phyloP scores from a whole-genome alignment of 495 filamentous ascomycete genomes.

The Copromyces sp. region DNA sequence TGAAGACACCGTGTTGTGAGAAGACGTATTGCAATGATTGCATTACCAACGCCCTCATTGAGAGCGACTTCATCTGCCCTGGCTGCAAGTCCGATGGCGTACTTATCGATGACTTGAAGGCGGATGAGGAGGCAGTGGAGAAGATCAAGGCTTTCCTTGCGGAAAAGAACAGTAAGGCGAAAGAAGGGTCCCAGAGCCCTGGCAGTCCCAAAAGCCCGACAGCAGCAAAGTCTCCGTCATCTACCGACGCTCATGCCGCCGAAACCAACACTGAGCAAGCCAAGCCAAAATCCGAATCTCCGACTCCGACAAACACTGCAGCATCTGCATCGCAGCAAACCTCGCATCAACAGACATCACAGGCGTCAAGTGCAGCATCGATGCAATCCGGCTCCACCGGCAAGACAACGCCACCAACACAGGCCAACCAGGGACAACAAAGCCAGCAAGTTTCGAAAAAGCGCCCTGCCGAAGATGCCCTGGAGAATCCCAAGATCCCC shows the following conservation, averaged over 20 bases:
- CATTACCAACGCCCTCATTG: conserved; percentile 94
- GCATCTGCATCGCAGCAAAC: conserved; percentile 13
- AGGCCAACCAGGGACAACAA: conserved; percentile 4
- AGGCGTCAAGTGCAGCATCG: background rate
- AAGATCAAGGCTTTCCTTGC: conserved; percentile 74
- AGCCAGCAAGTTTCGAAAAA: conserved; percentile 48
- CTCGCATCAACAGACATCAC: conserved; percentile 7
- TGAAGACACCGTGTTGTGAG: conserved; percentile 95
- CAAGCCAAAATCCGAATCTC: conserved; percentile 28
- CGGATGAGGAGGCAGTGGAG: conserved; percentile 63
- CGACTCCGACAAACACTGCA: conserved; percentile 16
- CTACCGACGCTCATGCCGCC: conserved; percentile 10
- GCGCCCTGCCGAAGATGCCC: conserved; percentile 65
- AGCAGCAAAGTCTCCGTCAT: conserved; percentile 20
- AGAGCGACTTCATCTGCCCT: conserved; percentile 94
- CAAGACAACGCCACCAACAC: conserved; percentile 2
- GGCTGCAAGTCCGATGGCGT: conserved; percentile 83
- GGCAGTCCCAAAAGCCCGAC: conserved; percentile 7
- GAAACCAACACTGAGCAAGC: conserved; percentile 13
- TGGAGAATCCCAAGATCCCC: conserved; percentile 53
- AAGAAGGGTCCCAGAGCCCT: conserved; percentile 32
- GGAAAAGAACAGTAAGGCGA: conserved; percentile 52
- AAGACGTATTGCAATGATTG: conserved; percentile 98
- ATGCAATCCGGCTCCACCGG: background rate
- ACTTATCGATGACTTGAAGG: conserved; percentile 78